Conservation (phyloP, 2,329 filamentous ascomycete species). For the Diaporthe destruens region DNA sequence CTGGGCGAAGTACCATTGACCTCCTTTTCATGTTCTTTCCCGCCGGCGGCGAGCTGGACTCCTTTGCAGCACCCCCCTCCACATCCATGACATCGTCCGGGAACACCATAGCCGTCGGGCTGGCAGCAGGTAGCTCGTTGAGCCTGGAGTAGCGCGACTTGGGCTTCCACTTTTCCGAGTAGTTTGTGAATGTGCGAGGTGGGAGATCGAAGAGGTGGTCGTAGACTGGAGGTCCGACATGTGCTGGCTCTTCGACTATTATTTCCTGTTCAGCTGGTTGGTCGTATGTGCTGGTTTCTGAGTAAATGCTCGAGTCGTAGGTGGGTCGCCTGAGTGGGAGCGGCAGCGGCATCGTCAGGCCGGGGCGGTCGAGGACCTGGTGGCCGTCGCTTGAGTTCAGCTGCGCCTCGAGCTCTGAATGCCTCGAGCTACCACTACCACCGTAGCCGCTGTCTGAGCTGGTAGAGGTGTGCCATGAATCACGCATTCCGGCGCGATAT, state of each 20-base stretch:
- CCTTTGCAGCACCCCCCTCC: neutral
- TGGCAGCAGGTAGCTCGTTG: conserved; percentile 35
- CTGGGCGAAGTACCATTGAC: neutral
- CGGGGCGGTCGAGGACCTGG: neutral
- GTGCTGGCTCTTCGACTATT: conserved; percentile 5
- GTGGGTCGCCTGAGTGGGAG: conserved; percentile 2
- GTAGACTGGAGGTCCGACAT: neutral
- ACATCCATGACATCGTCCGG: conserved; percentile 4
- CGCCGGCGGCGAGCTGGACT: neutral
- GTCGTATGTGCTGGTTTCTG: neutral
- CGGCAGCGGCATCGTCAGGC: neutral
- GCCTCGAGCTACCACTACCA: conserved; percentile 15
- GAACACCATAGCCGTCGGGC: conserved; percentile 14
- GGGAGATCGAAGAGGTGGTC: conserved; percentile 20
- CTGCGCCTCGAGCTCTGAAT: neutral
- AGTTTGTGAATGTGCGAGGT: conserved; percentile 14
- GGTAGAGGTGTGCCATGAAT: conserved; percentile 31
- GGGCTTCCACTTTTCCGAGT: conserved; percentile 9
- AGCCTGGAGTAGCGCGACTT: conserved; percentile 38
- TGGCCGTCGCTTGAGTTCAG: neutral
- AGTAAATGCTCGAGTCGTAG: conserved; percentile 36
- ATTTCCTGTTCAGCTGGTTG: neutral
- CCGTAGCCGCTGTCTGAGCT: conserved; percentile 40
- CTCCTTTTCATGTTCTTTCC: conserved; percentile 2
- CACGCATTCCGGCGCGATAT: neutral